These are phyloP conservation scores for Oldenlandia corymbosa DNA, from an alignment of 257 asterid genomes.

Conservation along the genomic window DNA sequence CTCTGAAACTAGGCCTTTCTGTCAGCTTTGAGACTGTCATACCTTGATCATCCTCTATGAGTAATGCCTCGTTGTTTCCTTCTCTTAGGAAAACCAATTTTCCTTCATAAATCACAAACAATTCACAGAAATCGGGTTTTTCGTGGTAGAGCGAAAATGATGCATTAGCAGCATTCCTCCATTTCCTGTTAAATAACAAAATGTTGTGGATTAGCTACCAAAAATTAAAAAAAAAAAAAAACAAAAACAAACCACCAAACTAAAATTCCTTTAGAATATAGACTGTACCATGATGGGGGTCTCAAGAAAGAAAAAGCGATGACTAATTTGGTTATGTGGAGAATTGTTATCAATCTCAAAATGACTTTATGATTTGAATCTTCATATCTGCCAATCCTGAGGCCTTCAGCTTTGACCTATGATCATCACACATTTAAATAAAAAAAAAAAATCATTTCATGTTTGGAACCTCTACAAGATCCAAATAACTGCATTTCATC, in stretches of 20 bases:
- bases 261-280: neutral
- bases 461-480: neutral
- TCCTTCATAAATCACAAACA: conserved; percentile 48
- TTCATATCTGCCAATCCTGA: conserved; percentile 39
- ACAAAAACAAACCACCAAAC: neutral
- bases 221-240: too few species aligned
- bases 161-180: conserved; percentile 49
- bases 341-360: conserved; percentile 36
- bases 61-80: conserved; percentile 34
- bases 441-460: too few species aligned
- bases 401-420: conserved; percentile 50
- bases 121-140: conserved; percentile 54
- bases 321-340: conserved; percentile 46
- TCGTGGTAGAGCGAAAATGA: conserved; percentile 39
- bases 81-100: conserved; percentile 43
- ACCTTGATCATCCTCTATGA: conserved; percentile 48
- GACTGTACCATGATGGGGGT: conserved; percentile 36
- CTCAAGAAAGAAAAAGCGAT: conserved; percentile 50
- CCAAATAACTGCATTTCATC: conserved; percentile 16
- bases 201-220: too few species aligned
- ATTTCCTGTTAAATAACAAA: too few species aligned
- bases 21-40: conserved; percentile 34
- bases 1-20: conserved; percentile 41
- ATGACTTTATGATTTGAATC: conserved; percentile 39
- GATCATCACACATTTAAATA: neutral